These are phyloP conservation scores for Neurospora intermedia DNA, from an alignment of 495 filamentous ascomycete genomes.

Conservation along the genomic window DNA sequence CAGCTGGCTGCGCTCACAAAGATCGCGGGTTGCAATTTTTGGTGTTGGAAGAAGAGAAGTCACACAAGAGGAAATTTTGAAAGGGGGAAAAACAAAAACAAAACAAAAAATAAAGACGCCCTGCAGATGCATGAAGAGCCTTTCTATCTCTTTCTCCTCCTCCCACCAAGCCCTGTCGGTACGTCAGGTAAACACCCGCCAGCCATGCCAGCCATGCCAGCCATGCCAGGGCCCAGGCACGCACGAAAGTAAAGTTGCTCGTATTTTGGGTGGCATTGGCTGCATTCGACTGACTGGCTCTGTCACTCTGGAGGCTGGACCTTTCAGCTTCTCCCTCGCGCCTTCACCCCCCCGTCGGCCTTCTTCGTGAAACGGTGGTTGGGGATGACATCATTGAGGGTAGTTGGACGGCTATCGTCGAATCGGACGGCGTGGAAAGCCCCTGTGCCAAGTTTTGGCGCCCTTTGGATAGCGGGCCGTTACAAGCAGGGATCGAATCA, in stretches of 20 bases:
- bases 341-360: background rate
- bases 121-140: background rate
- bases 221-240: background rate
- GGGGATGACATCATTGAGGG: background rate
- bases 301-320: background rate
- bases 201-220: background rate
- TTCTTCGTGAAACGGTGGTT: background rate
- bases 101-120: background rate
- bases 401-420: background rate
- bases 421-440: background rate
- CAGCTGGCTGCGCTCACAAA: background rate
- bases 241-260: background rate
- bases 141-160: background rate
- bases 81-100: background rate
- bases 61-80: background rate
- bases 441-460: background rate
- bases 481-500: background rate
- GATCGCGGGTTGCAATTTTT: background rate
- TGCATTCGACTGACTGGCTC: background rate
- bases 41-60: background rate
- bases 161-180: background rate
- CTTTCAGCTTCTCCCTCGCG: background rate
- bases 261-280: background rate
- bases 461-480: background rate
- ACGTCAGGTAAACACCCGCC: background rate